Conservation (phyloP, 257 asterid species). For the Solanum piurae region DNA sequence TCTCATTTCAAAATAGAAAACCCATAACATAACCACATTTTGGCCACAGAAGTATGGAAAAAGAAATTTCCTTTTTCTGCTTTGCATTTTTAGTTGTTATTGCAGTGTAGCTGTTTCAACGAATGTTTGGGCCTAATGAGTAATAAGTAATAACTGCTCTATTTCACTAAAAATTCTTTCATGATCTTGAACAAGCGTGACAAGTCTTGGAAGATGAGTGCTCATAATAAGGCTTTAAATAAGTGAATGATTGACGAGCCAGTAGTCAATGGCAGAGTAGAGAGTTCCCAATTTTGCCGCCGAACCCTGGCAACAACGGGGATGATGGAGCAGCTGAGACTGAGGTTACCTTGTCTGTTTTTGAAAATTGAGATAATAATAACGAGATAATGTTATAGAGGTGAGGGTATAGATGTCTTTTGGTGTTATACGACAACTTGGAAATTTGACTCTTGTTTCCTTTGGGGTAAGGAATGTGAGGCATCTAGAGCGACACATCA, state of each 20-base stretch:
- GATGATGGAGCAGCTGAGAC: neutral
- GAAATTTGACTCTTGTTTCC: neutral
- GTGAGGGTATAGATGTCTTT: neutral
- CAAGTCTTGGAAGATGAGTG: neutral
- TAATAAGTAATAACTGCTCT: neutral
- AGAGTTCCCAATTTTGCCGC: constrained; percentile 21
- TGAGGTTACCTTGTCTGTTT: neutral
- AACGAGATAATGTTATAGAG: neutral
- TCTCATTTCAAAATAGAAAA: neutral
- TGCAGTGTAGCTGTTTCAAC: neutral
- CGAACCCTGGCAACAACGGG: neutral
- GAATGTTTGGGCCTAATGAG: neutral
- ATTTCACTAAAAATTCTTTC: neutral
- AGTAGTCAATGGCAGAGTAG: constrained; percentile 32
- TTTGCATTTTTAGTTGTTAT: neutral
- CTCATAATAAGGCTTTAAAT: neutral
- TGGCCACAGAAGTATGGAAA: neutral
- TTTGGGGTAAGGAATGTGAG: neutral
- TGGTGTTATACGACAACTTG: neutral
- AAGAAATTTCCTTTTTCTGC: neutral
- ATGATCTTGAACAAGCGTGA: neutral
- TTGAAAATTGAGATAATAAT: neutral
- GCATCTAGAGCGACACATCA: neutral
- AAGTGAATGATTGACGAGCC: constrained; percentile 44
- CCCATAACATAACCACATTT: neutral